Evolutionary conservation across 1,284 basidiomycete species (phyloP).

Genomic region (Cystobasidiaceae sp.): DNA sequence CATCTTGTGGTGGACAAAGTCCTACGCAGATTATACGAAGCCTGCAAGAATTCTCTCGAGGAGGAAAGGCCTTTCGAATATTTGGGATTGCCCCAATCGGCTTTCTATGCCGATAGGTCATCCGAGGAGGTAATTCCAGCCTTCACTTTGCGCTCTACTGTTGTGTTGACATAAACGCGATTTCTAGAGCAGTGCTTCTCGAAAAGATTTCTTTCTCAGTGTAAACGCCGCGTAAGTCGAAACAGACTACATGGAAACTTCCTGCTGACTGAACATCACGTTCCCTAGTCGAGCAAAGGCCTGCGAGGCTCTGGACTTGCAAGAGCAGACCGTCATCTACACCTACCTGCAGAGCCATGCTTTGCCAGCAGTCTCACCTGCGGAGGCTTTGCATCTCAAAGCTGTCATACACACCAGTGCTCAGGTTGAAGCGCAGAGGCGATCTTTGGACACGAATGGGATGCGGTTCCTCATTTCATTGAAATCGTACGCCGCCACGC

Average conservation of each 20-base stretch:
- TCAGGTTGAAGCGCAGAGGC: conserved; percentile 76
- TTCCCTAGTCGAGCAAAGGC: too few species aligned
- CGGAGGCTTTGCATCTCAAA: conserved; percentile 25
- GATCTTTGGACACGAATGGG: conserved; percentile 80
- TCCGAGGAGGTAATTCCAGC: too few species aligned
- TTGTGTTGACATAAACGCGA: too few species aligned
- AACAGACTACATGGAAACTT: too few species aligned
- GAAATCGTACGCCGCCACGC: conserved; percentile 50
- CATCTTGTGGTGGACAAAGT: conserved; percentile 77
- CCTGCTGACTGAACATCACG: too few species aligned
- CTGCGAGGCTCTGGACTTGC: not conserved
- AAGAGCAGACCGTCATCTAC: not conserved
- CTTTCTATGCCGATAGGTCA: not conserved
- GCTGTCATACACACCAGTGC: conserved; percentile 27
- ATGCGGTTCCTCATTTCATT: conserved; percentile 83
- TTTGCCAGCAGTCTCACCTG: not conserved
- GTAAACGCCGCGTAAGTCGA: too few species aligned
- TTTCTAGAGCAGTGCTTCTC: too few species aligned
- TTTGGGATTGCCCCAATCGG: not conserved
- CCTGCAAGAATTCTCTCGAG: conserved; percentile 19
- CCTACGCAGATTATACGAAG: conserved; percentile 53
- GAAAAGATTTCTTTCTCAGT: too few species aligned
- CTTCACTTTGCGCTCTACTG: too few species aligned
- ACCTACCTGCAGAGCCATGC: not conserved
- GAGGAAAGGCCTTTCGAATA: not conserved